Evolutionary conservation across 768 basidiomycete species (phyloP).

Genomic region (Mycena floridula): DNA sequence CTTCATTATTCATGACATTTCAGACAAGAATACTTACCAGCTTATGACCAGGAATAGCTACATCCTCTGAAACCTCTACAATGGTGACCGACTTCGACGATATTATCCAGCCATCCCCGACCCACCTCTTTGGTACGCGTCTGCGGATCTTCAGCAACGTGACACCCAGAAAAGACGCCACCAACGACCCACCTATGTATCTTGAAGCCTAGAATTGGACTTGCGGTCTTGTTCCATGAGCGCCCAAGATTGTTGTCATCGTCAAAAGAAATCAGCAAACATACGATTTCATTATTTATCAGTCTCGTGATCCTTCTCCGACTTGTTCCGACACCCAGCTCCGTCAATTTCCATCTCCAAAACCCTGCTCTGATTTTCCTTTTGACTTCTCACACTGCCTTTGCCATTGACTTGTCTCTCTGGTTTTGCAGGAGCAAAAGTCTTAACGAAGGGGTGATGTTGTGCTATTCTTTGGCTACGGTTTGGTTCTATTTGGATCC

Average conservation of each 20-base stretch:
- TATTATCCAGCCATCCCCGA: constrained; percentile 3
- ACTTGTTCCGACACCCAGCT: not conserved
- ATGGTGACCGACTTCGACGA: constrained; percentile 2
- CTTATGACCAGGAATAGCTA: constrained; percentile 11
- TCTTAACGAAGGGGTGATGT: constrained; percentile 9
- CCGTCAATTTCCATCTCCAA: too few relatives aligned
- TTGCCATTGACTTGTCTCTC: not conserved
- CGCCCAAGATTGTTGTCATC: too few relatives aligned
- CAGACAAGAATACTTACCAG: constrained; percentile 16
- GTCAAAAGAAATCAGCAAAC: too few relatives aligned
- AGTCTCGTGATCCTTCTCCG: not conserved
- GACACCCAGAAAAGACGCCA: constrained; percentile 3
- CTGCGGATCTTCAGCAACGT: constrained; percentile 4
- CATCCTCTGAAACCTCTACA: constrained; percentile 8
- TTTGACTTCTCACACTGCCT: constrained; percentile 1
- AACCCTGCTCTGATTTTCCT: too few relatives aligned
- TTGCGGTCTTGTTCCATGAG: too few relatives aligned
- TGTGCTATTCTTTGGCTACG: too few relatives aligned
- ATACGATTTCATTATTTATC: too few relatives aligned
- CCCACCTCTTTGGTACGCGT: constrained; percentile 5
- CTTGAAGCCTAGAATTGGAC: too few relatives aligned
- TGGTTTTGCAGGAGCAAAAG: constrained; percentile 10
- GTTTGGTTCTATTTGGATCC: too few relatives aligned
- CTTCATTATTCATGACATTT: constrained; percentile 7
- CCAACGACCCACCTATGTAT: too few relatives aligned